These are phyloP conservation scores for Lipomyces starkeyi DNA, from an alignment of 805 yeast species.

Conservation along the genomic window DNA sequence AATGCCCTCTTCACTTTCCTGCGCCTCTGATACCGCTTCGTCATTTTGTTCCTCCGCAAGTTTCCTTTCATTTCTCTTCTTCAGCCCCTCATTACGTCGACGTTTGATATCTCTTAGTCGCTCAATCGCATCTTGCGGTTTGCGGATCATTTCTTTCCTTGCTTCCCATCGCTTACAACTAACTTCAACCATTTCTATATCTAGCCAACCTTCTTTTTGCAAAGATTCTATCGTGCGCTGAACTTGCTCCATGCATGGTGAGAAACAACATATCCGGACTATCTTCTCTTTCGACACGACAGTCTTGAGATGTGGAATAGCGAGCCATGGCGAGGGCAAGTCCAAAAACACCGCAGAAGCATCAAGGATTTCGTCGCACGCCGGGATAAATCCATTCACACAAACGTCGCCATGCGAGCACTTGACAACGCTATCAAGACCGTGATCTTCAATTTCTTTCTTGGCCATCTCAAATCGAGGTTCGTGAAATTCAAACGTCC, in stretches of 20 bases:
- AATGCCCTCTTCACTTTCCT: slow-evolving; percentile 42
- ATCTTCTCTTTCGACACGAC: slow-evolving; percentile 61
- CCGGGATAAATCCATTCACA: slow-evolving; percentile 67
- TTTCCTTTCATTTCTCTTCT: slow-evolving; percentile 42
- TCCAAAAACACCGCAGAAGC: slow-evolving; percentile 86
- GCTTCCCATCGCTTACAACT: slow-evolving; percentile 87
- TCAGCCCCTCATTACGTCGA: slow-evolving; percentile 61
- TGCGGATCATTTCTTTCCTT: slow-evolving; percentile 83
- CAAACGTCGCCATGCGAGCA: slow-evolving; percentile 94
- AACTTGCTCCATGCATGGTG: slow-evolving; percentile 98
- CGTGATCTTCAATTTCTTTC: slow-evolving; percentile 76
- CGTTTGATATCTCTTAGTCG: slow-evolving; percentile 79
- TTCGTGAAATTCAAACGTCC: slow-evolving; percentile 90
- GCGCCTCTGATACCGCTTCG: slow-evolving; percentile 40
- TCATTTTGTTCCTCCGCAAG: slow-evolving; percentile 23
- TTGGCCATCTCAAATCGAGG: slow-evolving; percentile 80
- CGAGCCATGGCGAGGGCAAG: slow-evolving; percentile 96
- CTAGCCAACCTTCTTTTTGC: slow-evolving; percentile 77
- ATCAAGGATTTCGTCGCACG: slow-evolving; percentile 48
- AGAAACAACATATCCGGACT: slow-evolving; percentile 88
- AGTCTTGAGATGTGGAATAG: slow-evolving; percentile 72
- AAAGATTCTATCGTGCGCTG: slow-evolving; percentile 80
- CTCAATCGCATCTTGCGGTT: slow-evolving; percentile 77
- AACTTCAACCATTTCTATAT: slow-evolving; percentile 90
- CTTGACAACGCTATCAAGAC: slow-evolving; percentile 60